phyloP scores from a whole-genome alignment of 1,139 yeast species.

The Saccharomyces hybrid region DNA sequence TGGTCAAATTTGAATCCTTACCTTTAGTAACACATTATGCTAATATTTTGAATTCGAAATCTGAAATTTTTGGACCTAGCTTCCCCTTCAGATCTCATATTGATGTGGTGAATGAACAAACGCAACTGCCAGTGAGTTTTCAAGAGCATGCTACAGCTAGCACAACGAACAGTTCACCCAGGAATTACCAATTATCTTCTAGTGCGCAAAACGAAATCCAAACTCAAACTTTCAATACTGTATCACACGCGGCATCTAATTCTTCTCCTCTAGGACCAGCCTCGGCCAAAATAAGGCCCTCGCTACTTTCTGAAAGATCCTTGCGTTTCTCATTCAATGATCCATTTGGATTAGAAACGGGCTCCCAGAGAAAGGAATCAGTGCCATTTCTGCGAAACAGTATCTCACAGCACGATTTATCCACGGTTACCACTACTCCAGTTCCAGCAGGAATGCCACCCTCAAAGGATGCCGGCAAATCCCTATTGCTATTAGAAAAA shows the following conservation, averaged over 20 bases:
- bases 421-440: slow-evolving; percentile 25
- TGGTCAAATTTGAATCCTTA: slow-evolving; percentile 56
- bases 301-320: not conserved
- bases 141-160: not conserved
- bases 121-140: slow-evolving; percentile 5
- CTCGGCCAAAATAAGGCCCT: not conserved
- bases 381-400: not conserved
- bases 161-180: not conserved
- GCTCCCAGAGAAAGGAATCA: slow-evolving; percentile 8
- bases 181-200: slow-evolving; percentile 6
- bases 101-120: slow-evolving; percentile 38
- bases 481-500: slow-evolving; percentile 48
- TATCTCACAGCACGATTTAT: slow-evolving; percentile 9
- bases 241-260: not conserved
- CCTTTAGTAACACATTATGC: slow-evolving; percentile 64
- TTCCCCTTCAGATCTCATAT: slow-evolving; percentile 42
- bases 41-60: slow-evolving; percentile 52
- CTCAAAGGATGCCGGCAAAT: slow-evolving; percentile 41
- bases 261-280: not conserved
- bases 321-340: slow-evolving; percentile 49
- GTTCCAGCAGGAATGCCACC: slow-evolving; percentile 1
- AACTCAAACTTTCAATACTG: not conserved
- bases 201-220: not conserved
- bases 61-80: slow-evolving; percentile 50
- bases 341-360: slow-evolving; percentile 40